These are phyloP conservation scores for Cystobasidium slooffiae DNA, from an alignment of 1,284 basidiomycete genomes.

Conservation along the genomic window DNA sequence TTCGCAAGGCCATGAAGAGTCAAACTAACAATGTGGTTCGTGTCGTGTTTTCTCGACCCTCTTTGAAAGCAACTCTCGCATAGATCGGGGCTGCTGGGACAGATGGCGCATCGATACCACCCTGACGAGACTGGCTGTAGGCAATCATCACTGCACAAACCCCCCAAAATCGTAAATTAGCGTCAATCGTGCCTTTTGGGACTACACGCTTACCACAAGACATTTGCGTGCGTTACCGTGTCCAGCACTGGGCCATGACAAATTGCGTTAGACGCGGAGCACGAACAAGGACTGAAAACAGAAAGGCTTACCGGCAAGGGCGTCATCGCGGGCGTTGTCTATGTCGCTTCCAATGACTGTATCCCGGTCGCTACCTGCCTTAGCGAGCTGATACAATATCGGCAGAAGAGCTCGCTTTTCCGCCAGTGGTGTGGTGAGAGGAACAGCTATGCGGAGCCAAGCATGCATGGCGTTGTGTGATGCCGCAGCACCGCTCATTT, in stretches of 20 bases:
- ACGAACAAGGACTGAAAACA: background rate
- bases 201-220: conserved; percentile 2
- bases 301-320: background rate
- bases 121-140: conserved; percentile 1
- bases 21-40: conserved; percentile 4
- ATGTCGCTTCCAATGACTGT: background rate
- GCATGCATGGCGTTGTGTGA: conserved; percentile 5
- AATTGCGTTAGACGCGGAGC: no score
- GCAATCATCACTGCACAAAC: conserved; percentile 6
- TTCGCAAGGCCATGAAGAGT: no score
- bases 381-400: background rate
- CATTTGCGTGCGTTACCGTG: background rate
- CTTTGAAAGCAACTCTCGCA: conserved; percentile 9
- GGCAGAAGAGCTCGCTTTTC: background rate
- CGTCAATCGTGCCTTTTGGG: background rate
- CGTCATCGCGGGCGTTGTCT: background rate
- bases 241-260: no score
- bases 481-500: background rate
- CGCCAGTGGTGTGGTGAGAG: background rate
- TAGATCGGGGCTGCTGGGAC: conserved; percentile 11
- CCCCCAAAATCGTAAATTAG: background rate
- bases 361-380: background rate
- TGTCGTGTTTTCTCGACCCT: conserved; percentile 14
- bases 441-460: conserved; percentile 1
- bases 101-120: conserved; percentile 9